These are phyloP conservation scores for Sphenostylis stenocarpa DNA, from an alignment of 306 rosid genomes.

Conservation along the genomic window DNA sequence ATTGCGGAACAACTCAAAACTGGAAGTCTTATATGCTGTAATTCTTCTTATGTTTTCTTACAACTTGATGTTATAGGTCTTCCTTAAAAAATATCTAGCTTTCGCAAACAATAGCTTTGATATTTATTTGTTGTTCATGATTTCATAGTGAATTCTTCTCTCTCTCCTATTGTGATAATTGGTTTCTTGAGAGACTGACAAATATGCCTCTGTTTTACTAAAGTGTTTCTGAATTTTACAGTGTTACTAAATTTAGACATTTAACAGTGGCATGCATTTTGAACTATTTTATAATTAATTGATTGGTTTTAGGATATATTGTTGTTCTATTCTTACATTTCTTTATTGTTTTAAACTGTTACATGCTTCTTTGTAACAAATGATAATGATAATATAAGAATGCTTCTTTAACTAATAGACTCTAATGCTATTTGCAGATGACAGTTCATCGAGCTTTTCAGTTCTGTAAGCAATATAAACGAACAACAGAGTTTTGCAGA, in stretches of 20 bases:
- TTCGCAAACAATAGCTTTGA: too few relatives aligned
- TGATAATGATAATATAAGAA: not conserved
- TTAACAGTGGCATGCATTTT: not conserved
- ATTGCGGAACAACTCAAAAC: constrained; percentile 87
- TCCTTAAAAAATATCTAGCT: too few relatives aligned
- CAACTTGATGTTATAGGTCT: not conserved
- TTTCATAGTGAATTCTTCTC: not conserved
- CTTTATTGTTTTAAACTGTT: not conserved
- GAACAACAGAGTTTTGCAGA: constrained; percentile 93
- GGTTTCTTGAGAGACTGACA: not conserved
- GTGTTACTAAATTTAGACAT: not conserved
- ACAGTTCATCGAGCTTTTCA: constrained; percentile 99
- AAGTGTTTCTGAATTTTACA: not conserved
- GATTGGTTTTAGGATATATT: not conserved
- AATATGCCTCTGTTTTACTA: not conserved
- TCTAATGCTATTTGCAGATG: constrained; percentile 59
- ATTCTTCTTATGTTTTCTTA: not conserved
- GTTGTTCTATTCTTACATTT: not conserved
- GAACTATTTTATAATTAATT: not conserved
- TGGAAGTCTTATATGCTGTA: constrained; percentile 97
- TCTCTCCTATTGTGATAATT: not conserved
- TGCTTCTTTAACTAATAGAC: not conserved
- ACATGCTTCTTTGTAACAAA: not conserved
- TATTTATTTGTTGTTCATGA: not conserved
- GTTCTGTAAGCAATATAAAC: constrained; percentile 94